phyloP scores from a whole-genome alignment of 2,329 filamentous ascomycete species.

The Calonectria fujianensis region DNA sequence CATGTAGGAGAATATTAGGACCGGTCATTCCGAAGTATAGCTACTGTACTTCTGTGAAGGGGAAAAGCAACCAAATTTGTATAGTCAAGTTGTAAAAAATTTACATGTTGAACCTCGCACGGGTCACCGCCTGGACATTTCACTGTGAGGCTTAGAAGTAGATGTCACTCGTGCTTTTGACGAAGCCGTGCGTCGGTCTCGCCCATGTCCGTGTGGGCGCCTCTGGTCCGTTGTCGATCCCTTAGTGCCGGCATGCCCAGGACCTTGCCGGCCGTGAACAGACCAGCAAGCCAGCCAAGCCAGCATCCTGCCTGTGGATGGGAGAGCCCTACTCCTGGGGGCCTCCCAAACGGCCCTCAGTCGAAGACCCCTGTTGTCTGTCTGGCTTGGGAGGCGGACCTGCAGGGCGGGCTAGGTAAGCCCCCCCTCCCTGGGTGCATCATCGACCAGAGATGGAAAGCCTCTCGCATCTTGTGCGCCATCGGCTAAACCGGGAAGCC shows the following conservation, averaged over 20 bases:
- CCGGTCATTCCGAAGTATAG: neutral
- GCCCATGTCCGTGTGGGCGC: conserved; percentile 3
- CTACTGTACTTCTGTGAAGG: conserved; percentile 15
- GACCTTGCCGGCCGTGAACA: conserved; percentile 2
- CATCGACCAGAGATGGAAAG: conserved; percentile 15
- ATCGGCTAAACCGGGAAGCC: conserved; percentile 21
- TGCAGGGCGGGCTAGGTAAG: conserved; percentile 20
- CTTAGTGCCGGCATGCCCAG: conserved; percentile 12
- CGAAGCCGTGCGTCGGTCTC: conserved; percentile 15
- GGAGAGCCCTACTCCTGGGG: neutral
- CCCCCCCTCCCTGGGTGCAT: conserved; percentile 1
- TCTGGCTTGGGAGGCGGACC: conserved; percentile 9
- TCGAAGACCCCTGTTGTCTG: neutral
- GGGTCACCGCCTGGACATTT: conserved; percentile 4
- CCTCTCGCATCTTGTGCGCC: conserved; percentile 9
- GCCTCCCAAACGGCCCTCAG: neutral
- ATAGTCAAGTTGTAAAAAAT: conserved; percentile 26
- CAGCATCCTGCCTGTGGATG: neutral
- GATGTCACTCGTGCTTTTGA: conserved; percentile 16
- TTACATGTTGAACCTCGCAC: neutral
- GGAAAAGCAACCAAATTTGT: conserved; percentile 34
- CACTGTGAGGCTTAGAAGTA: conserved; percentile 9
- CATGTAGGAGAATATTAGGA: conserved; percentile 10
- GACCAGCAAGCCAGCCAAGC: neutral
- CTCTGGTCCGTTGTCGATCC: conserved; percentile 11